Evolutionary conservation across 208 protist genomes (phyloP).

Genomic region (Leishmania tropica): DNA sequence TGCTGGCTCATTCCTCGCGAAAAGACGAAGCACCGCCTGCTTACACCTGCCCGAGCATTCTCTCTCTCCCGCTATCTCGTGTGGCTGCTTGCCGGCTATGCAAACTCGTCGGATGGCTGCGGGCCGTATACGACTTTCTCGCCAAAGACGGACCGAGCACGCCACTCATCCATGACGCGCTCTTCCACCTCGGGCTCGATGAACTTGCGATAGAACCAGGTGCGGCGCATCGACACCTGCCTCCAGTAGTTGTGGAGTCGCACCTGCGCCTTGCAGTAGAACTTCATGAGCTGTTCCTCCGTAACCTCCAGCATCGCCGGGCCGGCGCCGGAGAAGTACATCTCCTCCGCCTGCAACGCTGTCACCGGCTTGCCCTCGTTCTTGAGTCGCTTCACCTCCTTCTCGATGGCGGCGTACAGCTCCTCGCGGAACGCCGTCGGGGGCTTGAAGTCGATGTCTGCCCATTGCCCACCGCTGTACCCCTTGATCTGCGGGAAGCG

Average conservation of each 20-base stretch:
- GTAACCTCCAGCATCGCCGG: constrained; percentile 77
- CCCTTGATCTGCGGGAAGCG: constrained; percentile 88
- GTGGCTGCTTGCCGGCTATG: neutral
- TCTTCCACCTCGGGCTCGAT: constrained; percentile 78
- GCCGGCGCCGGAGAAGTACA: constrained; percentile 82
- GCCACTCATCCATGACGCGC: constrained; percentile 62
- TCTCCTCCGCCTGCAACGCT: constrained; percentile 85
- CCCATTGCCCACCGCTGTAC: constrained; percentile 80
- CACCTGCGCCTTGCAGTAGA: constrained; percentile 78
- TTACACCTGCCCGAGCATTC: neutral
- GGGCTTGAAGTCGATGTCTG: constrained; percentile 88
- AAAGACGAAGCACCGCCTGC: neutral
- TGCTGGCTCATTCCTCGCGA: neutral
- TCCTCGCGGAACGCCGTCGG: constrained; percentile 70
- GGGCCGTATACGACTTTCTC: constrained; percentile 76
- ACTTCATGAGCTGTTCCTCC: constrained; percentile 70
- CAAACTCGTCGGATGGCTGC: constrained; percentile 40
- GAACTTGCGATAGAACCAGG: constrained; percentile 85
- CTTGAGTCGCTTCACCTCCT: constrained; percentile 58
- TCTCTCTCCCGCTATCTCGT: neutral
- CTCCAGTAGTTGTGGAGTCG: constrained; percentile 90
- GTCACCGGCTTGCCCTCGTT: constrained; percentile 62
- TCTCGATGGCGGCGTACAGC: constrained; percentile 64
- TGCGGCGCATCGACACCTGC: constrained; percentile 73
- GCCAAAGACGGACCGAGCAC: constrained; percentile 65